These are phyloP conservation scores for Neocucurbitaria cava DNA, from an alignment of 2,329 filamentous ascomycete species.

Conservation along the genomic window DNA sequence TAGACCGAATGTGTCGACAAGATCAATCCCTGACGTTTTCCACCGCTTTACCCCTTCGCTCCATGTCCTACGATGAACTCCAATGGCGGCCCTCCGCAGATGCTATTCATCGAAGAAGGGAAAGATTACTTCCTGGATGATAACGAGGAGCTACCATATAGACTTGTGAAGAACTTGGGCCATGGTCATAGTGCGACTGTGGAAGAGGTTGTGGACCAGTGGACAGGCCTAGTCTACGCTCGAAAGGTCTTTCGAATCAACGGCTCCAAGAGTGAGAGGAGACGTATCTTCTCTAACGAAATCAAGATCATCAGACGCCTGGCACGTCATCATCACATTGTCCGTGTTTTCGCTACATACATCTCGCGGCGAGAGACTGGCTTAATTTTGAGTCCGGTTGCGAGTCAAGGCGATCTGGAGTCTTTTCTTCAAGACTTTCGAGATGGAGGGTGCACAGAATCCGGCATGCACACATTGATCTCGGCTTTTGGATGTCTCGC, in stretches of 20 bases:
- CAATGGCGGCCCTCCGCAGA: not conserved
- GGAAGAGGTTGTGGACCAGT: constrained; percentile 14
- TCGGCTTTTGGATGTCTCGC: constrained; percentile 22
- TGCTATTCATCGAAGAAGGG: constrained; percentile 10
- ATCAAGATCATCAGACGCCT: constrained; percentile 15
- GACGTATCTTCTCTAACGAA: constrained; percentile 13
- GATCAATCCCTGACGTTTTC: not conserved
- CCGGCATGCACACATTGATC: constrained; percentile 1
- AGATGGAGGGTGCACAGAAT: not conserved
- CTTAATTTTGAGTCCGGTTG: constrained; percentile 22
- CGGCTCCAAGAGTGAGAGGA: constrained; percentile 1
- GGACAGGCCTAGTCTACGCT: constrained; percentile 10
- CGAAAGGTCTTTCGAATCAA: constrained; percentile 12
- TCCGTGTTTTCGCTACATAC: constrained; percentile 22
- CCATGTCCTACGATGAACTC: not conserved
- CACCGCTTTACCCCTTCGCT: not conserved
- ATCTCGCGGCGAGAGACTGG: constrained; percentile 9
- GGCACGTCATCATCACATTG: constrained; percentile 13
- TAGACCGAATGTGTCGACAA: not conserved
- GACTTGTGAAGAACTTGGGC: constrained; percentile 10
- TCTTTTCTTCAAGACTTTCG: constrained; percentile 17
- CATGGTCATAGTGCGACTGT: constrained; percentile 14
- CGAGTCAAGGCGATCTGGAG: constrained; percentile 21
- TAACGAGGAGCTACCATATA: constrained; percentile 11
- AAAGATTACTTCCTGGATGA: constrained; percentile 11